Base-by-base conservation (phyloP, 352 stramenopile species). In the Pythium graminicola region DNA sequence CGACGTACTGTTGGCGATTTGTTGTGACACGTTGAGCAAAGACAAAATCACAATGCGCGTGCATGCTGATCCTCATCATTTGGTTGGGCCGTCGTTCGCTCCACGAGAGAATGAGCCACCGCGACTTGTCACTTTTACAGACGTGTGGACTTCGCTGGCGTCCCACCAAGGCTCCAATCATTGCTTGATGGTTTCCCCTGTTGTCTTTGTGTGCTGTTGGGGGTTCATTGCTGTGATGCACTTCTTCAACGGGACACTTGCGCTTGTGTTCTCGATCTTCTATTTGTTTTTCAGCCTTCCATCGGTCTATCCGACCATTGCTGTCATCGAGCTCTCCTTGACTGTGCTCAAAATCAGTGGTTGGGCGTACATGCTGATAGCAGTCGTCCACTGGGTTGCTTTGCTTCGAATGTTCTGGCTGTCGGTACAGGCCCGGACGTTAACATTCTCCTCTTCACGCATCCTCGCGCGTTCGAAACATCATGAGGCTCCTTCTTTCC, bases 231-330 rank as follows among this genome's bases (percentile, higher is more conserved):
- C 26, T 3, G 10, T 27, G 2, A 47, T 47, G 48, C 48, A 55
- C 38, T 40, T 55, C 24, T 39, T 55, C 27, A 57, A 50, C 28
- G 50, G 50, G 7, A 22, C n/a, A 22, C 26, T 57, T 19, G 40
- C 50, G 27, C 39, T 57, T 3, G 27, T 23, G 2, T 35, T 57
- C 19, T 27, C 38, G 2, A 27, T 32, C 7, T 10, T 57, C 6
- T 57, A 57, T 40, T 16, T 50, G n/a, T 57, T 50, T 23, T 48
- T 57, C 39, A 57, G 50, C 23, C 38, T 50, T n/a, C 50, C 50
- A 13, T 20, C 29, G 20, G 17, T 57, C 3, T 57, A 41, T 31
- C 28, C 38, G 13, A 50, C 1, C 2, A 26, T 57, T 8, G n/a
- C 29, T 19, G 29, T 48, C 0, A 6, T 57, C 14, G 17, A 23